Evolutionary conservation across 768 basidiomycete species (phyloP).

Genomic region (Amanita jacksonii): DNA sequence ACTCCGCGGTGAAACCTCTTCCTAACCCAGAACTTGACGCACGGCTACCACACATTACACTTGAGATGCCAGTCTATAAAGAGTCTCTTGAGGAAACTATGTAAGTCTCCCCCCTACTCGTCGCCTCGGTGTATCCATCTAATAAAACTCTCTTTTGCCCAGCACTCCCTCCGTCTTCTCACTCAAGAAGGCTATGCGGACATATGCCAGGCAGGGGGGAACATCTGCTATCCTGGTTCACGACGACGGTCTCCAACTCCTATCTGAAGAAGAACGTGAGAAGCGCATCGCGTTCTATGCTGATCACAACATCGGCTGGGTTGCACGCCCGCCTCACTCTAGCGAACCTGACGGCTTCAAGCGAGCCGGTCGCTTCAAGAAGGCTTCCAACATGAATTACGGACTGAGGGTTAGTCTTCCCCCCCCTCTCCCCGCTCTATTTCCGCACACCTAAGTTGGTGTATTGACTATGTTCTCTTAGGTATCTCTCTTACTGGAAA

Average conservation of each 20-base stretch:
- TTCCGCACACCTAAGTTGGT: too few relatives aligned
- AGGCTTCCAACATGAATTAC: slow-evolving; percentile 86
- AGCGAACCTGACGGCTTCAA: slow-evolving; percentile 55
- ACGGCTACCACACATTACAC: slow-evolving; percentile 62
- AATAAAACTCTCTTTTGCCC: too few relatives aligned
- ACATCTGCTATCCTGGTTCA: slow-evolving; percentile 72
- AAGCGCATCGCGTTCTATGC: slow-evolving; percentile 67
- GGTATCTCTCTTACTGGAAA: slow-evolving; percentile 56
- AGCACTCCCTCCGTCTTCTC: slow-evolving; percentile 71
- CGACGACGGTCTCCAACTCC: slow-evolving; percentile 73
- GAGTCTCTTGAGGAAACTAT: slow-evolving; percentile 76
- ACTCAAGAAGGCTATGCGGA: slow-evolving; percentile 79
- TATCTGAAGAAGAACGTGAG: slow-evolving; percentile 51
- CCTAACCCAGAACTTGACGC: slow-evolving; percentile 55
- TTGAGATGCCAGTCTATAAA: slow-evolving; percentile 86
- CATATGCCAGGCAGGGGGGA: slow-evolving; percentile 87
- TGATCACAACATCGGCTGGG: slow-evolving; percentile 73
- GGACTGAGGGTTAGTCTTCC: slow-evolving; percentile 33
- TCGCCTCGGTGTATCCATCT: too few relatives aligned
- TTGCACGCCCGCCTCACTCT: slow-evolving; percentile 70
- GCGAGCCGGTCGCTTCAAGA: slow-evolving; percentile 86
- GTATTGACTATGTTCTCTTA: slow-evolving; percentile 25
- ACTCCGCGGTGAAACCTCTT: slow-evolving; percentile 57
- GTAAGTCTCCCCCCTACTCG: slow-evolving; percentile 31
- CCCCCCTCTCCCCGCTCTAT: not conserved